Base-by-base conservation (phyloP, 768 basidiomycete genomes). In the Cubamyces lactineus region DNA sequence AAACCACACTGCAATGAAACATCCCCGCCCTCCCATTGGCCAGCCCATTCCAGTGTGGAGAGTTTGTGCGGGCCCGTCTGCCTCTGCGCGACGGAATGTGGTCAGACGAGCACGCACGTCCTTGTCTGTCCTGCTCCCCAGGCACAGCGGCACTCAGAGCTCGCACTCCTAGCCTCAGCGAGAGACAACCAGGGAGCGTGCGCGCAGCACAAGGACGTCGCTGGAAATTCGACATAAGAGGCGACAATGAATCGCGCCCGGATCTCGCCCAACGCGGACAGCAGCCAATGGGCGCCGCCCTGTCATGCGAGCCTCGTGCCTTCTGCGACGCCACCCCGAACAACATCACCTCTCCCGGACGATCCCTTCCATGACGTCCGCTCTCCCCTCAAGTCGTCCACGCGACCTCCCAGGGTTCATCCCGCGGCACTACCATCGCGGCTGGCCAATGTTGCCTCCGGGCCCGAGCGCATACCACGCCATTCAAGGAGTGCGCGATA, bases 251-350 rank as follows among this genome's bases (percentile, higher is more conserved):
- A 59, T 58, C 48, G 40, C 16, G 23, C 19, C 23, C 12, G 57
- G 5, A 12, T 19, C 9, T 41, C n/a, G 12, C 34, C 56, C 56
- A 47, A 46, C 40, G 11, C 40, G 57, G 11, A 16, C 17, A 17
- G 57, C 34, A 34, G 34, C 34, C 34, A 34, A 34, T 34, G 34
- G 34, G 34, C 5, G 34, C 6, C 34, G 34, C 34, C 34, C 5
- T 34, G 49, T 30, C 57, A 59, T 59, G 57, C 57, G 57, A 59
- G 57, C 57, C 57, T 59, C 57, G 57, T 59, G 57, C 24, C 26
- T n/a, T n/a, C 19, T 16, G 15, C 48, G 26, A 59, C 57, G 49
- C 57, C 49, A 42, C 39, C 57, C 40, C 48, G 21, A 43, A 28
- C 53, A 19, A 50, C 15, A n/a, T 16, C 15, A 45, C 48, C 40